Conservation (phyloP, 257 asterid species). For the Marsdenia floribunda region DNA sequence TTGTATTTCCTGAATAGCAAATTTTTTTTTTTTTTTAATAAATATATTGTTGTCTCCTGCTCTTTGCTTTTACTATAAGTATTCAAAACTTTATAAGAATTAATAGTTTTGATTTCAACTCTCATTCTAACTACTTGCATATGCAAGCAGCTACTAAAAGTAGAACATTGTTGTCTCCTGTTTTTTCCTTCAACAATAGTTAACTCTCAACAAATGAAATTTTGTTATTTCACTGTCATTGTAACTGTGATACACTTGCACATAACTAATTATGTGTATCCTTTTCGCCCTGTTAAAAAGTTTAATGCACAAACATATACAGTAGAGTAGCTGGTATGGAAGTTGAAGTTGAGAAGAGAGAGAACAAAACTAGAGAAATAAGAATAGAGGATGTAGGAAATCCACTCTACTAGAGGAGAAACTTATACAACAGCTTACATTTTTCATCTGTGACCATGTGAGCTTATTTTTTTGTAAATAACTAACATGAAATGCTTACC, state of each 20-base stretch:
- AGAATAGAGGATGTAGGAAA: not conserved
- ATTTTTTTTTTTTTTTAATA: too few relatives aligned
- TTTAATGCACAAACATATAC: not conserved
- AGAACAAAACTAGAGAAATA: not conserved
- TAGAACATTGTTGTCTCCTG: not conserved
- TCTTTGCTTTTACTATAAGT: too few relatives aligned
- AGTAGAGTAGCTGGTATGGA: not conserved
- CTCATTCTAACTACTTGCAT: too few relatives aligned
- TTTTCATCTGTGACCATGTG: not conserved
- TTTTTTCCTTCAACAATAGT: not conserved
- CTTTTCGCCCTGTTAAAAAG: not conserved
- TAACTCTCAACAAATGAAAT: not conserved
- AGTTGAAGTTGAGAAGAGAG: not conserved
- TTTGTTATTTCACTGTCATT: not conserved
- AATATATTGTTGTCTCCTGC: too few relatives aligned
- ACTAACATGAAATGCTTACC: too few relatives aligned
- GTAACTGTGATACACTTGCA: not conserved
- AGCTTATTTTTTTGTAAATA: not conserved
- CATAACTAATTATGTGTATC: not conserved
- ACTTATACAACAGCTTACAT: not conserved
- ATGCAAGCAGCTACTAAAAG: too few relatives aligned
- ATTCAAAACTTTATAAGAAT: too few relatives aligned
- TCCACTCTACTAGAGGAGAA: not conserved
- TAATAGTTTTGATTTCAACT: too few relatives aligned
- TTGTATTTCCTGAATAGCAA: too few relatives aligned